Evolutionary conservation across 805 yeast species (phyloP), one percentile per base, ranked within the genome.

Genomic region (Nakazawaea wyomingensis): DNA sequence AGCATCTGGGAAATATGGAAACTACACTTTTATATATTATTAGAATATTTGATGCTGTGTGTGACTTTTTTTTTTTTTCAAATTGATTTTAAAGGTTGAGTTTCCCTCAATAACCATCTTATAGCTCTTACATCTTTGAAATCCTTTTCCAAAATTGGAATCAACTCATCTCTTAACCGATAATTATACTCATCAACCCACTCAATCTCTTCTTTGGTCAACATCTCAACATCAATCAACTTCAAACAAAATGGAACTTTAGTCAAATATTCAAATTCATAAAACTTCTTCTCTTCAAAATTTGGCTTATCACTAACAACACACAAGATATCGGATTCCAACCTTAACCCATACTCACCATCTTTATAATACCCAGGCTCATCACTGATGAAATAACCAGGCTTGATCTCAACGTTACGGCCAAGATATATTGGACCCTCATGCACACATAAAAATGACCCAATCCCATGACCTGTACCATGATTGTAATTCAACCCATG

Each of bases 381-480:
- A 63, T 90, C 90, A 39, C 95, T 82, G 32, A 88, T 65, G 19
- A 90, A 73, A 52, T 82, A 86, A 4, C 97, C 97, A 11, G 69
- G 68, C 43, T 70, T 62, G 37, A 75, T 26, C 16, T 34, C 43
- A 60, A 5, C 88, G 79, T 34, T 72, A 54, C 71, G 69, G 46
- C 84, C 86, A 47, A 93, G 79, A 13, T 90, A 95, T 43, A 91
- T 74, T 1, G 98, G 98, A 0, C 95, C 93, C 56, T 95, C 96
- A 60, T 93, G 99, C 14, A 93, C 98, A 59, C 84, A 83, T 36
- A 95, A 77, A 58, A 74, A 91, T 17, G 90, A 74, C 2, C 96
- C 98, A n/a, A 93, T 85, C 4, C 99, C 99, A 62, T 93, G 99
- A 2, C 98, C 96, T 0, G 98, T 88, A 8, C 99, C 98, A 62